Base-by-base conservation (phyloP, 1,284 basidiomycete genomes). In the Mycena sp. region DNA sequence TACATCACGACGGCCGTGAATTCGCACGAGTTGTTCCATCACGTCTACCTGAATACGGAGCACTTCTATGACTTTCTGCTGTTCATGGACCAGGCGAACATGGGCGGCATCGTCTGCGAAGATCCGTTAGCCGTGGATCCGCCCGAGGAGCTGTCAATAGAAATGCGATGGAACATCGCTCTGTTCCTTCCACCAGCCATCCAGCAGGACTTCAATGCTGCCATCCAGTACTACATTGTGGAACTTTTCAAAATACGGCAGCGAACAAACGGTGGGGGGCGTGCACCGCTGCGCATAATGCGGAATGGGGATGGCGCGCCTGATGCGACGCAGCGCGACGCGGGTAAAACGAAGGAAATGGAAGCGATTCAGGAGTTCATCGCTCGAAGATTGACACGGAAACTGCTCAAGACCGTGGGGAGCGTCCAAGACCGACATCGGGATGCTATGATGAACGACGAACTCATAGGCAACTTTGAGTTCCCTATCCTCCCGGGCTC, bases 121-220 rank as follows among this genome's bases (percentile, higher is more conserved):
- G 83, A 94, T 67, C 90, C 92, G 0, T 75, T 88, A 4, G 88
- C 89, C 6, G 72, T 88, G 16, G 88, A 91, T 45, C 83, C 85
- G 21, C 88, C 92, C 0, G 84, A 89, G 43, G 85, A 87, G 50
- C 79, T 93, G 19, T 79, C 85, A 2, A 83, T 98, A 61, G 93
- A 95, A 71, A 95, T 96, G 92, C 87, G 89, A 65, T 99, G 97
- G 96, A 99, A 99, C 75, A 94, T 99, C 66, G 86, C 92, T 64
- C 86, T 87, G 0, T 99, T 98, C 83, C 87, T 99, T 10, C 97
- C 98, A 0, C 85, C 85, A 0, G 89, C 90, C 6, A 82, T 97
- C 30, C 96, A 97, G 71, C 80, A 84, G 11, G 87, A 95, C 67
- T 99, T 99, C 72, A 83, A 85, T 57, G 77, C 83, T 12, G 83